Conservation (phyloP, 176 grass and related monocot genomes). For the Olyra latifolia region DNA sequence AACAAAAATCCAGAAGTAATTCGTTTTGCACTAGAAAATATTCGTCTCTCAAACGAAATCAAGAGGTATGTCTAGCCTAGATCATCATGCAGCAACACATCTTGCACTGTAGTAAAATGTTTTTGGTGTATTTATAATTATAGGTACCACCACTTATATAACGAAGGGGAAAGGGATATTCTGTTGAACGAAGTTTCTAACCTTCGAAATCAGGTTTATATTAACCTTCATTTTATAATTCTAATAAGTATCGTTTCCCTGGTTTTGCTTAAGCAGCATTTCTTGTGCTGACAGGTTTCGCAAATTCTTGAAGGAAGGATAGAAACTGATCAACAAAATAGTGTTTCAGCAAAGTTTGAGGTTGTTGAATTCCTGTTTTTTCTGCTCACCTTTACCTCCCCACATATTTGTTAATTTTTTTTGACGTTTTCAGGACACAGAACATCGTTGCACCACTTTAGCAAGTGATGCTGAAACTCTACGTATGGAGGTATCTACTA, state of each 20-base stretch:
- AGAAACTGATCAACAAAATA: conserved; percentile 50
- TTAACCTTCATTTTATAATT: conserved; percentile 22
- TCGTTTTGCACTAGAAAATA: conserved; percentile 96
- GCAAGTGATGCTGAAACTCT: conserved; percentile 51
- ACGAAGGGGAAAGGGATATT: conserved; percentile 85
- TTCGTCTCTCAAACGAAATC: conserved; percentile 83
- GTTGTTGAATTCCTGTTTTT: conserved; percentile 51
- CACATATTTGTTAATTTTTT: background rate
- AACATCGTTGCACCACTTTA: conserved; percentile 30
- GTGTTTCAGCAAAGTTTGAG: conserved; percentile 39
- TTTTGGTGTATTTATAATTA: conserved; percentile 49
- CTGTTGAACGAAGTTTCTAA: conserved; percentile 75
- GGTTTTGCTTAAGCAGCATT: conserved; percentile 38
- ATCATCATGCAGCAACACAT: background rate
- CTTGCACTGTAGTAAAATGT: conserved; percentile 20
- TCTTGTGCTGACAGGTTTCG: conserved; percentile 44
- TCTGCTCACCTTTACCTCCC: background rate
- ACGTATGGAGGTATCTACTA: conserved; percentile 46
- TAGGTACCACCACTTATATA: conserved; percentile 73
- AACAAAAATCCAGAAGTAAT: conserved; percentile 96
- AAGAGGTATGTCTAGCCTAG: conserved; percentile 52
- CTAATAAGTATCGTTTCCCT: conserved; percentile 1
- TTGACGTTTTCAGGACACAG: conserved; percentile 40
- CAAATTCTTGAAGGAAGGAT: conserved; percentile 60
- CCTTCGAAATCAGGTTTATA: conserved; percentile 70